These are phyloP conservation scores for Wickerhamomyces pijperi DNA, from an alignment of 805 yeast genomes.

Conservation along the genomic window DNA sequence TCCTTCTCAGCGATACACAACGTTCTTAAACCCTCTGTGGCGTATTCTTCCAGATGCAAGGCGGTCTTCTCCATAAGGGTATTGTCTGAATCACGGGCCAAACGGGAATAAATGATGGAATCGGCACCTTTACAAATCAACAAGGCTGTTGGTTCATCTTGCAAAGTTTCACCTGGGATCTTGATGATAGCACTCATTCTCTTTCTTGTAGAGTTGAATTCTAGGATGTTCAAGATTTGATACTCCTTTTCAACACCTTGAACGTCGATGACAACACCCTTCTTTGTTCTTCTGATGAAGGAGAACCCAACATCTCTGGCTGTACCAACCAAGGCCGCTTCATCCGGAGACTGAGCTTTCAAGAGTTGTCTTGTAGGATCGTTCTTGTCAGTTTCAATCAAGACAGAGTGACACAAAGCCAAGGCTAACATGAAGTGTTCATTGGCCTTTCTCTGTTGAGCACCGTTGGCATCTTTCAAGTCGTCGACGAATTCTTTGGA, in stretches of 20 bases:
- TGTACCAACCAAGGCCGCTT: conserved; percentile 74
- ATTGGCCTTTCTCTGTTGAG: conserved; percentile 41
- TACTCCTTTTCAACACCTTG: conserved; percentile 65
- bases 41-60: conserved; percentile 62
- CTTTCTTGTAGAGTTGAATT: conserved; percentile 76
- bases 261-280: conserved; percentile 53
- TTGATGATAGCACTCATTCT: conserved; percentile 79
- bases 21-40: conserved; percentile 77
- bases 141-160: conserved; percentile 45
- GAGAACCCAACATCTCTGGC: conserved; percentile 71
- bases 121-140: conserved; percentile 82
- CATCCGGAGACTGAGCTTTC: conserved; percentile 81
- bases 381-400: conserved; percentile 54
- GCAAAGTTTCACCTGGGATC: conserved; percentile 38
- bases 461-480: conserved; percentile 39
- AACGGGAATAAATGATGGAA: conserved; percentile 62
- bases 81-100: conserved; percentile 35
- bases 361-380: conserved; percentile 44
- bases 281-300: conserved; percentile 54
- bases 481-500: conserved; percentile 59
- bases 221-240: conserved; percentile 59
- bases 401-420: conserved; percentile 71
- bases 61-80: conserved; percentile 52
- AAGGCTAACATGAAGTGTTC: conserved; percentile 71
- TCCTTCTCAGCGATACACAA: conserved; percentile 69